Evolutionary conservation across 352 stramenopile genomes (phyloP).

Genomic region (Globisporangium iwayamae): DNA sequence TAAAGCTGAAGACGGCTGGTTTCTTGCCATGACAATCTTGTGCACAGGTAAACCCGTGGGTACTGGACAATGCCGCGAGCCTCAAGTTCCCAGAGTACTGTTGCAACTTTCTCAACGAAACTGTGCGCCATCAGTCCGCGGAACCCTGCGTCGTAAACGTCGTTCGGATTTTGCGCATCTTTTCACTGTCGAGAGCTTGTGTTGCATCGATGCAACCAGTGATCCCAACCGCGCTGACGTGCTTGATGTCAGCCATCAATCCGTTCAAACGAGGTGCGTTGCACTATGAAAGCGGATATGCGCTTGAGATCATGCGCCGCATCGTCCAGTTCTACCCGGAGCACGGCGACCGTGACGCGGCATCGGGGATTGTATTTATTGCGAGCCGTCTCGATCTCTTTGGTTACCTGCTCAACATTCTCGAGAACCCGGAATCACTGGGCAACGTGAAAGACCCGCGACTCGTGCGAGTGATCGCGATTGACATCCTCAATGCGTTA

Average conservation of each 20-base stretch:
- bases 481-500: constrained; percentile 76
- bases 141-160: constrained; percentile 64
- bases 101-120: constrained; percentile 62
- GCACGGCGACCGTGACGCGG: constrained; percentile 54
- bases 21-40: neutral
- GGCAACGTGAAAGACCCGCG: constrained; percentile 60
- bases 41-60: constrained; percentile 55
- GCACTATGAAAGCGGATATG: constrained; percentile 62
- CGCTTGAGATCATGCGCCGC: constrained; percentile 71
- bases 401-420: constrained; percentile 66
- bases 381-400: constrained; percentile 69
- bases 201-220: constrained; percentile 55
- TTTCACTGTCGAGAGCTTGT: constrained; percentile 51
- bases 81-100: constrained; percentile 67
- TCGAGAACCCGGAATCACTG: constrained; percentile 55
- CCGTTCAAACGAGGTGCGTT: constrained; percentile 44
- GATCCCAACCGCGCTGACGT: constrained; percentile 51
- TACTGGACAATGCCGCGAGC: constrained; percentile 48
- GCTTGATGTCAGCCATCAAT: constrained; percentile 49
- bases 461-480: constrained; percentile 59
- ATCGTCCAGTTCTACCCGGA: constrained; percentile 68
- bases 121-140: constrained; percentile 51
- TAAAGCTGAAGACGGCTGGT: neutral
- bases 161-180: constrained; percentile 65
- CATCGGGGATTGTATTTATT: constrained; percentile 69